Evolutionary conservation across 306 rosid genomes (phyloP), one percentile per base, ranked within the genome.

Genomic region (Oemleria cerasiformis): DNA sequence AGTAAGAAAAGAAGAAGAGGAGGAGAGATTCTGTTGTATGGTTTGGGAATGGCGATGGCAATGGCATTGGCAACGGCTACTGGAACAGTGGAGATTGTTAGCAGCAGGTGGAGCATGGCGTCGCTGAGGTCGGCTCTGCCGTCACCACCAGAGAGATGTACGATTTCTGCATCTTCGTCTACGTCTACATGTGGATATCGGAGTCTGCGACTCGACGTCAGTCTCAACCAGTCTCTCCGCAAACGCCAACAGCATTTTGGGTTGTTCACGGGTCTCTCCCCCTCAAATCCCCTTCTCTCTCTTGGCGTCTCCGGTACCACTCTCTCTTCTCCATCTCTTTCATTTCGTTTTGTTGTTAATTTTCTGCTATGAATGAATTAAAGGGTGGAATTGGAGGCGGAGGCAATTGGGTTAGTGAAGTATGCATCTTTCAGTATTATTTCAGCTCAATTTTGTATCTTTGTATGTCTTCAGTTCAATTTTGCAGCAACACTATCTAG

Each of bases 71-170:
- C 17, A 67, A 58, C 75, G n/a, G 67, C 74, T 9, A 40, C 67
- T 30, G 78, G 79, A 2, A 25, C 75, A 39, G 68, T 63, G 0
- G 77, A 74, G 8, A 45, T 43, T 38, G 75, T 7, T n/a, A 6
- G 62, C 14, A 74, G 55, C 63, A 78, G 79, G 39, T 91, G 95
- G 97, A 83, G 77, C 42, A 80, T 89, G 89, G 73, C 84, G 8
- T 82, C 97, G 2, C 83, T 94, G 38, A 87, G 81, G 11, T 84
- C 90, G 38, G 78, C 95, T 17, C 70, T 87, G 8, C 94, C 96
- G 2, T 75, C 87, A 39, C 41, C 74, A 64, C 53, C 82, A 17
- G 36, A 67, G 17, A 23, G 83, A 55, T 73, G 76, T 59, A 71
- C 86, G 16, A 2, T 42, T 21, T 54, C 79, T 20, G 7, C 70